Evolutionary conservation across 371 early-diverging fungal species (phyloP).

Genomic region (Homolaphlyctis polyrhiza): DNA sequence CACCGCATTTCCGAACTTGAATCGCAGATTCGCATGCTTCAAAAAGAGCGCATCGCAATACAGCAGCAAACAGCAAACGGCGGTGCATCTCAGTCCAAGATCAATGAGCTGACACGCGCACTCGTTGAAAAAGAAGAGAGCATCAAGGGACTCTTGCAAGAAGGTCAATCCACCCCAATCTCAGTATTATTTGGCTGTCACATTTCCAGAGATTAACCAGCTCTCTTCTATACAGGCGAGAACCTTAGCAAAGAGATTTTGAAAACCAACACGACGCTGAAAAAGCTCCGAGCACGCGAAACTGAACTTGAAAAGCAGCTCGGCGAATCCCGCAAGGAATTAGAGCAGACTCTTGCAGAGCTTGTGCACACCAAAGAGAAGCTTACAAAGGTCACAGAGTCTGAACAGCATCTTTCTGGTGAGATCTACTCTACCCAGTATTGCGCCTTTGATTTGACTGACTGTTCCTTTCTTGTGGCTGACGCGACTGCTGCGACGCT

Average conservation of each 20-base stretch:
- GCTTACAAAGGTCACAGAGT: slow-evolving; percentile 38
- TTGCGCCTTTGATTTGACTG: too few relatives aligned
- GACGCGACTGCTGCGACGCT: too few relatives aligned
- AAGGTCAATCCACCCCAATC: neutral
- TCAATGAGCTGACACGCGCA: slow-evolving; percentile 50
- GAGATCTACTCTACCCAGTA: too few relatives aligned
- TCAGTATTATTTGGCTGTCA: neutral
- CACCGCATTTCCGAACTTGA: slow-evolving; percentile 6
- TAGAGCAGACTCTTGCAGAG: slow-evolving; percentile 49
- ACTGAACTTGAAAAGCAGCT: slow-evolving; percentile 56
- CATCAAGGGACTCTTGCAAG: slow-evolving; percentile 26
- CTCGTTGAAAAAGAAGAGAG: slow-evolving; percentile 58
- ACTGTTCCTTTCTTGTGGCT: too few relatives aligned
- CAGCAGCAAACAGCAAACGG: slow-evolving; percentile 16
- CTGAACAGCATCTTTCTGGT: slow-evolving; percentile 56
- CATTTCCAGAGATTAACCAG: too few relatives aligned
- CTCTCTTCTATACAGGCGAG: slow-evolving; percentile 55
- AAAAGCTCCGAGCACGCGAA: slow-evolving; percentile 64
- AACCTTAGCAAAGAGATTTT: slow-evolving; percentile 74
- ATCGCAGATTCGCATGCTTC: slow-evolving; percentile 14
- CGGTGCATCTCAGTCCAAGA: slow-evolving; percentile 32
- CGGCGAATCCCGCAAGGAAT: slow-evolving; percentile 54
- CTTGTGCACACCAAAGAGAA: slow-evolving; percentile 52
- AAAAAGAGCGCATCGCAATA: slow-evolving; percentile 24
- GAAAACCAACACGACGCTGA: slow-evolving; percentile 64